Conservation (phyloP, 2,329 filamentous ascomycete species). For the Botryotinia narcissicola region DNA sequence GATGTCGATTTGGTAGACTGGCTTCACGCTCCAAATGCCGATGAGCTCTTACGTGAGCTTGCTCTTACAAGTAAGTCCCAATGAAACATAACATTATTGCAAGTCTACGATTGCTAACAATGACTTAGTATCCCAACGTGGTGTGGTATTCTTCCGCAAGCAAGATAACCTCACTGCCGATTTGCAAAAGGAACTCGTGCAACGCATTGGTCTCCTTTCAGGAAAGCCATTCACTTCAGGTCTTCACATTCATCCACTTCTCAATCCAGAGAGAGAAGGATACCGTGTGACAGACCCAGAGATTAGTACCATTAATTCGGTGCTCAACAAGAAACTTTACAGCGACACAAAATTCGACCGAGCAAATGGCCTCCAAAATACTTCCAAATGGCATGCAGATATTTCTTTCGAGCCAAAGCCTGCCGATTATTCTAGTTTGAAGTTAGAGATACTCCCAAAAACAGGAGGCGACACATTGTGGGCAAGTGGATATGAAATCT, state of each 20-base stretch:
- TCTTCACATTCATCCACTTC: conserved; percentile 61
- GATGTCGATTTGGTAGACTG: conserved; percentile 45
- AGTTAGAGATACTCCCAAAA: conserved; percentile 53
- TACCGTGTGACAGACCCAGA: conserved; percentile 50
- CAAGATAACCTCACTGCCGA: conserved; percentile 60
- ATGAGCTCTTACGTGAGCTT: conserved; percentile 49
- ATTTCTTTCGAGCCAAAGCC: conserved; percentile 64
- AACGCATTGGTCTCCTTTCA: conserved; percentile 55
- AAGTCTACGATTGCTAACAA: neutral
- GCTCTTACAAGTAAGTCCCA: conserved; percentile 44
- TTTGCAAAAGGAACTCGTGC: conserved; percentile 63
- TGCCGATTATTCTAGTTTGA: conserved; percentile 59
- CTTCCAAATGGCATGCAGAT: conserved; percentile 57
- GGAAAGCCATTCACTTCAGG: conserved; percentile 54
- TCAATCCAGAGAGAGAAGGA: conserved; percentile 51
- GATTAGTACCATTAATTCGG: conserved; percentile 62
- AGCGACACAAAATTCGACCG: conserved; percentile 17
- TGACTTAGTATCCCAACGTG: conserved; percentile 59
- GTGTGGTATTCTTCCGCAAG: conserved; percentile 68
- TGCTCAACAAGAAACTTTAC: conserved; percentile 52
- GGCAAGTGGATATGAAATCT: conserved; percentile 66
- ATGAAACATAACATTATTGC: neutral
- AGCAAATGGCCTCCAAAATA: conserved; percentile 43
- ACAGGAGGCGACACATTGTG: conserved; percentile 61
- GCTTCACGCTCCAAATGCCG: conserved; percentile 47